Evolutionary conservation across 2,329 filamentous ascomycete species (phyloP).

Genomic region (Mollisia scopiformis): DNA sequence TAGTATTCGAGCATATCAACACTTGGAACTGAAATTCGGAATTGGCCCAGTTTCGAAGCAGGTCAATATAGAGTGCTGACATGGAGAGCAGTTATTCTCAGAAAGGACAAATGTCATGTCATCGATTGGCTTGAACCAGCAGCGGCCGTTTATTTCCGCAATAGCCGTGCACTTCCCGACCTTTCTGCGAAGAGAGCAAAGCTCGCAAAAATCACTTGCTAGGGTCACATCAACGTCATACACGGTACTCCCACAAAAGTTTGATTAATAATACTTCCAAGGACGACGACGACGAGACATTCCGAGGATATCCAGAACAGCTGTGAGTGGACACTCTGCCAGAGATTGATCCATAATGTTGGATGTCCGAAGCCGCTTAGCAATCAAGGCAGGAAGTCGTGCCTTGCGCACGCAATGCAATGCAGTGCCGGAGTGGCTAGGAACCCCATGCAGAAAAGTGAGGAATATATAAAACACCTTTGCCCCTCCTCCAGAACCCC

Average conservation of each 20-base stretch:
- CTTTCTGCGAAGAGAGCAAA: neutral
- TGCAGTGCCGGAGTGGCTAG: neutral
- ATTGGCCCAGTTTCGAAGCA: no score
- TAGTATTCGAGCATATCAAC: no score
- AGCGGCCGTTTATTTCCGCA: neutral
- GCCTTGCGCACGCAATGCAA: neutral
- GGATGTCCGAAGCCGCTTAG: neutral
- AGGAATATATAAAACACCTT: neutral
- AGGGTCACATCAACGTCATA: no score
- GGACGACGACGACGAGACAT: no score
- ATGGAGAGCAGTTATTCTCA: neutral
- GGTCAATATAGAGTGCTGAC: slow-evolving; percentile 1
- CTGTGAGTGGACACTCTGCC: neutral
- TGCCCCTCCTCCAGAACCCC: neutral
- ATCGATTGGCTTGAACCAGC: neutral
- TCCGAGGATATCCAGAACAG: neutral
- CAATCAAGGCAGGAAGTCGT: neutral
- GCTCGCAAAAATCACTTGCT: neutral
- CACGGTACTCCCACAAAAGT: no score
- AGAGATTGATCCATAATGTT: neutral
- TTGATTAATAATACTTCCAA: neutral
- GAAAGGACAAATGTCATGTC: neutral
- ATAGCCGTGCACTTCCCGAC: neutral
- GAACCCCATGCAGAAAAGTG: neutral
- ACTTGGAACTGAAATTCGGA: no score